Evolutionary conservation across 768 basidiomycete species (phyloP), one percentile per base, ranked within the genome.

Genomic region (Leccinum ochraceum): DNA sequence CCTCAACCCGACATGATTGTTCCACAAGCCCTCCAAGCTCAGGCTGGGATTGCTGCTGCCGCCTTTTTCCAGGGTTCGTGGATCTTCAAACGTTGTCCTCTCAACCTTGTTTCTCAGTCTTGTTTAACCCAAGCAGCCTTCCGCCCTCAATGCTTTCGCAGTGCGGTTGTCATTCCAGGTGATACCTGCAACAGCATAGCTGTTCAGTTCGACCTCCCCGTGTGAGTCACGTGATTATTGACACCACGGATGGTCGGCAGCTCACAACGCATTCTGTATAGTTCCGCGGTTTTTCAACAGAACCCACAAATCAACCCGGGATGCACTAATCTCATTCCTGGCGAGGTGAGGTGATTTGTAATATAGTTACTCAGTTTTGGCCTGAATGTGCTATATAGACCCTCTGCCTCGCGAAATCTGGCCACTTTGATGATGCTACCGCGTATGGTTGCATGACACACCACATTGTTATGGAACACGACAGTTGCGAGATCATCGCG

Each of bases 171-270:
- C 14, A 13, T 13, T 14, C 54, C 69, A 6, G 84, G 83, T 36
- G 86, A 90, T 67, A 82, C 79, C 60, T 92, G 90, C 71, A 11
- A 90, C 73, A 67, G 61, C 56, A 90, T 92, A 71, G 89, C 85
- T 65, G n/a, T n/a, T n/a, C 69, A 79, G 20, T 66, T 86, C 67
- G 81, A 83, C 57, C 83, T 81, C 63, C 87, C 87, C 44, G 85
- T 86, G 87, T 89, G 63, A 55, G 85, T 75, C 9, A 17, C 3
- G 9, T 8, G 10, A 7, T 51, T 10, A 10, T 37, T 24, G 17
- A 10, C 6, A 52, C 39, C 16, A 3, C 13, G 20, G 2, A 26
- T 26, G 28, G 20, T 54, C 17, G 30, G 10, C 22, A 11, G 57
- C 56, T 60, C 10, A 57, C 28, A 32, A 10, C 14, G n/a, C 3